These are phyloP conservation scores for Aspergillus sp. DNA, from an alignment of 2,329 filamentous ascomycete species.

Conservation along the genomic window DNA sequence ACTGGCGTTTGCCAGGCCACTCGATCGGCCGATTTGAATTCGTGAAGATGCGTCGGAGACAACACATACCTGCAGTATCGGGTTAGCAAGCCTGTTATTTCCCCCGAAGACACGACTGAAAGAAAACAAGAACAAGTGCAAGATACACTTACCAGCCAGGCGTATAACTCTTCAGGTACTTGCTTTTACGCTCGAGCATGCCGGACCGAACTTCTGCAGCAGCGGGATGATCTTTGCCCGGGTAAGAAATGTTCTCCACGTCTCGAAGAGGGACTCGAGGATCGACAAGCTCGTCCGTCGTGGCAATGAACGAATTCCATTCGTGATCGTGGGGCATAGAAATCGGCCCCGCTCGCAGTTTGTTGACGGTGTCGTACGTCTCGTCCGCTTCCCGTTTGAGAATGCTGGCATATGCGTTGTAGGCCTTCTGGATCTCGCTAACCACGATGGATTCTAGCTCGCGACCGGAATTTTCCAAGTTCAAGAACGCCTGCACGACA, in stretches of 20 bases:
- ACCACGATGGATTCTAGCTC: conserved; percentile 96
- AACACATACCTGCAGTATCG: conserved; percentile 73
- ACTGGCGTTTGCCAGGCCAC: conserved; percentile 77
- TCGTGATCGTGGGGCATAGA: conserved; percentile 93
- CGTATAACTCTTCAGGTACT: conserved; percentile 96
- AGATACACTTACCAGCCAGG: conserved; percentile 73
- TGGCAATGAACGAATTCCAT: conserved; percentile 79
- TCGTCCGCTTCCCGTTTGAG: conserved; percentile 88
- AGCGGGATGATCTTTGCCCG: conserved; percentile 81
- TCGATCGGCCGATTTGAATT: conserved; percentile 98
- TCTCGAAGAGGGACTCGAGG: conserved; percentile 76
- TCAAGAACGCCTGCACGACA: conserved; percentile 75
- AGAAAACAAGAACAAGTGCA: background rate
- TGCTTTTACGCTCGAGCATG: conserved; percentile 95
- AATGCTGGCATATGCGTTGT: conserved; percentile 89
- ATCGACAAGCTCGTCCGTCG: conserved; percentile 83
- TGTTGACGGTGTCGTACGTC: conserved; percentile 73
- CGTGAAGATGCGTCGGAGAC: conserved; percentile 93
- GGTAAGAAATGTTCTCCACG: conserved; percentile 82
- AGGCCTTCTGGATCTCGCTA: conserved; percentile 96
- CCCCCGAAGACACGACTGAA: background rate
- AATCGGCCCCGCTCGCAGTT: conserved; percentile 79
- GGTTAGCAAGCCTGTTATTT: conserved; percentile 4
- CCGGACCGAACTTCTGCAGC: conserved; percentile 84
- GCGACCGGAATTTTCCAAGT: conserved; percentile 88